A percentile compares a stretch with the other conserved stretches of the same genome.
Conservation (phyloP, 495 filamentous ascomycete genomes). For the Staphylotrichum tortipilum region DNA sequence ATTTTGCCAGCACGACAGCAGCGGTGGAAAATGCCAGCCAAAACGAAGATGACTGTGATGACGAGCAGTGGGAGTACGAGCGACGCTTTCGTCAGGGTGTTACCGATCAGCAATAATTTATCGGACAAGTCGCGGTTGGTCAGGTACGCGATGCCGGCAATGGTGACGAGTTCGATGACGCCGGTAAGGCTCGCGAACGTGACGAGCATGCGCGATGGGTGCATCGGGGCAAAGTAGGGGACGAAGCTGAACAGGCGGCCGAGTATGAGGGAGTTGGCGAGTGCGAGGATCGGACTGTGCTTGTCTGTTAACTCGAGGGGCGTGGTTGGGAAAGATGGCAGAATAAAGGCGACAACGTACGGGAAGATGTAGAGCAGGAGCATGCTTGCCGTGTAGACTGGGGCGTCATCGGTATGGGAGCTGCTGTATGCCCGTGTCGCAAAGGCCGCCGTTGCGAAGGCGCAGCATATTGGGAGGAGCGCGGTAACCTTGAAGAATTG, state of each 20-base stretch:
- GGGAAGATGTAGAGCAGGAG: slow-evolving; percentile 54
- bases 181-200: slow-evolving; percentile 59
- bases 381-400: slow-evolving; percentile 50
- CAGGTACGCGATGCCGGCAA: slow-evolving; percentile 52
- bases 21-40: slow-evolving; percentile 51
- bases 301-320: not conserved
- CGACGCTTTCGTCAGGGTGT: slow-evolving; percentile 53
- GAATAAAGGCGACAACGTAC: slow-evolving; percentile 33
- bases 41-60: slow-evolving; percentile 49
- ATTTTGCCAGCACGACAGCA: slow-evolving; percentile 48
- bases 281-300: slow-evolving; percentile 61
- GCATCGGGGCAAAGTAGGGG: slow-evolving; percentile 66
- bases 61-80: slow-evolving; percentile 60
- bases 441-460: slow-evolving; percentile 49
- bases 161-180: slow-evolving; percentile 59
- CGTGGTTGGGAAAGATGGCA: not conserved
- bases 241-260: slow-evolving; percentile 71
- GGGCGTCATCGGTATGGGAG: slow-evolving; percentile 47
- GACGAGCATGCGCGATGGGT: slow-evolving; percentile 65
- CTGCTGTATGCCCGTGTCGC: slow-evolving; percentile 47
- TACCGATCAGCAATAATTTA: slow-evolving; percentile 48
- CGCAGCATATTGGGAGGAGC: slow-evolving; percentile 28
- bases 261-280: slow-evolving; percentile 67
- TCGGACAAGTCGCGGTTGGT: slow-evolving; percentile 32
- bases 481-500: slow-evolving; percentile 35